These are phyloP conservation scores for Endocarpon pusillum DNA, from an alignment of 495 filamentous ascomycete species.

Conservation along the genomic window DNA sequence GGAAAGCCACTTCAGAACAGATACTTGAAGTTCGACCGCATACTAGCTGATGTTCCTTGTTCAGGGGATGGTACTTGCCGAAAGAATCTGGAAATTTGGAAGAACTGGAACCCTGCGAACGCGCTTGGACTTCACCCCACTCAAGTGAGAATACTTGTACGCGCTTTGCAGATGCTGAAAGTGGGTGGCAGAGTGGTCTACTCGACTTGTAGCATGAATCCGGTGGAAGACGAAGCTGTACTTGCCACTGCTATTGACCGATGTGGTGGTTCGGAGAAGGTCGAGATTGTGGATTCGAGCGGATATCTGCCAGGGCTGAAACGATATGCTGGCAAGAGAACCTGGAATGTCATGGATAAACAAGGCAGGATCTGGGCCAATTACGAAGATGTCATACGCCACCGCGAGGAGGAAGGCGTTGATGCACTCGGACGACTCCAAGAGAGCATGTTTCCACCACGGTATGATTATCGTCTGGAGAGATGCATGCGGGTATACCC, in stretches of 20 bases:
- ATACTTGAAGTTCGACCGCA: conserved; percentile 93
- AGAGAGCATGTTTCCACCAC: conserved; percentile 70
- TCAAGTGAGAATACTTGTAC: conserved; percentile 77
- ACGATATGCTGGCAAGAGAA: conserved; percentile 49
- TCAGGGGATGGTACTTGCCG: conserved; percentile 84
- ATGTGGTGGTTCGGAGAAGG: conserved; percentile 69
- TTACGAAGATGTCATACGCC: conserved; percentile 59
- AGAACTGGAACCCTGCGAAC: conserved; percentile 75
- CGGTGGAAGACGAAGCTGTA: conserved; percentile 93
- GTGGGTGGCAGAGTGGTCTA: conserved; percentile 87
- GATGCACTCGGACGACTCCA: conserved; percentile 45
- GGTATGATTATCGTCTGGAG: conserved; percentile 43
- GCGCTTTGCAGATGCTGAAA: conserved; percentile 92
- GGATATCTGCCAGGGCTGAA: conserved; percentile 59
- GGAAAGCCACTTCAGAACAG: conserved; percentile 36
- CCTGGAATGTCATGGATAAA: conserved; percentile 83
- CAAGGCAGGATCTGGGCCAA: conserved; percentile 53
- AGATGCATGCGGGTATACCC: conserved; percentile 86
- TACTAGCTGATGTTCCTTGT: conserved; percentile 91
- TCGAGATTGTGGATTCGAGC: conserved; percentile 68
- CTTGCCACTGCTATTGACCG: conserved; percentile 69
- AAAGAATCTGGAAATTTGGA: conserved; percentile 88
- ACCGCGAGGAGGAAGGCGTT: conserved; percentile 35
- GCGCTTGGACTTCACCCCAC: conserved; percentile 69
- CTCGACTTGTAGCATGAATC: conserved; percentile 96